These are phyloP conservation scores for Escovopsis weberi DNA, from an alignment of 2,329 filamentous ascomycete species.

Conservation along the genomic window DNA sequence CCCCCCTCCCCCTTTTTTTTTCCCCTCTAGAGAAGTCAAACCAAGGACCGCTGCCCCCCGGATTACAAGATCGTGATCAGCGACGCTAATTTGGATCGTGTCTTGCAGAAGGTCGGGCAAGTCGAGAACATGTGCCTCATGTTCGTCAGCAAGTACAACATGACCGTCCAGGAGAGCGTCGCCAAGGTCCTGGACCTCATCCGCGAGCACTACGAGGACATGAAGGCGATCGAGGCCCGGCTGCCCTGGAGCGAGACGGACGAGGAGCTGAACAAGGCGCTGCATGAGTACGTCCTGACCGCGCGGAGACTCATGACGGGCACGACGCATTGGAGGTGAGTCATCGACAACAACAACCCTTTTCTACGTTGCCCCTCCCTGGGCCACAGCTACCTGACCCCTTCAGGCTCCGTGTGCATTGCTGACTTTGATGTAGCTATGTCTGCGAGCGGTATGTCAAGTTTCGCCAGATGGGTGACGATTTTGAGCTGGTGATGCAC, in stretches of 20 bases:
- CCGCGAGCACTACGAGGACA: conserved; percentile 1
- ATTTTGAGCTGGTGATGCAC: conserved; percentile 8
- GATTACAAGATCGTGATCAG: no score
- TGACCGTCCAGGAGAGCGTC: not conserved
- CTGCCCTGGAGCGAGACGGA: conserved; percentile 3
- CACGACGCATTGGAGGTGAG: conserved; percentile 1
- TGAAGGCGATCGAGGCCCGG: not conserved
- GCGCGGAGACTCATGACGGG: conserved; percentile 1
- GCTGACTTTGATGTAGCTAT: not conserved
- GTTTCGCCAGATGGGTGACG: conserved; percentile 3
- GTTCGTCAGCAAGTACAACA: not conserved
- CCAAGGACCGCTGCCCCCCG: not conserved
- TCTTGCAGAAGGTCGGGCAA: not conserved
- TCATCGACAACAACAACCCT: no score
- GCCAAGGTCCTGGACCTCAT: not conserved
- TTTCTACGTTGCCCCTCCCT: no score
- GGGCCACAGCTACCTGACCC: no score
- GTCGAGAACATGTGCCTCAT: not conserved
- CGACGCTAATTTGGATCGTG: no score
- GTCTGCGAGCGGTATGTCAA: conserved; percentile 4
- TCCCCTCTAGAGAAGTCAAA: not conserved
- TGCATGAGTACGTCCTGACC: conserved; percentile 1
- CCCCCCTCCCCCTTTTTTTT: no score
- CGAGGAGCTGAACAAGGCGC: not conserved
- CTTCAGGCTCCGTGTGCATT: not conserved